Percentiles rank a stretch among this genome's conserved stretches.
These are phyloP conservation scores for Rhododendron henanense DNA, from an alignment of 148 eudicot genomes.

Conservation along the genomic window DNA sequence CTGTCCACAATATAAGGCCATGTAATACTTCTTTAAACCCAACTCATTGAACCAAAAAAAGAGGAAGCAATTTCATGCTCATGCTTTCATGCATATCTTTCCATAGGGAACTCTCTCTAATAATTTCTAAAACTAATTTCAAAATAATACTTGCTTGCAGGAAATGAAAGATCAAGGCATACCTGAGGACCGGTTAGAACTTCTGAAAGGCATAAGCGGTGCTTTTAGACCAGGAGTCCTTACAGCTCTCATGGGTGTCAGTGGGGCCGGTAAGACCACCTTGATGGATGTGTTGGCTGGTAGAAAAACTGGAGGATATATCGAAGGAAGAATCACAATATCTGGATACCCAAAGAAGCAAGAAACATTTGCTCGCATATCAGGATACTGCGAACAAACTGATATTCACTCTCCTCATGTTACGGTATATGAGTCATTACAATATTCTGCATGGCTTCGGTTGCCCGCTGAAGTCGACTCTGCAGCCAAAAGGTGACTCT, in stretches of 20 bases:
- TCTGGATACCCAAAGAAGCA: constrained; percentile 62
- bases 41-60: neutral
- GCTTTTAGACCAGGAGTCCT: constrained; percentile 62
- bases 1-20: too few relatives aligned
- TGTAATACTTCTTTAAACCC: neutral
- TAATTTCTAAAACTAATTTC: neutral
- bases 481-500: constrained; percentile 27
- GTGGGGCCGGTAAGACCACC: constrained; percentile 63
- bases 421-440: constrained; percentile 45
- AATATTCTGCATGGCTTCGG: constrained; percentile 55
- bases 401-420: constrained; percentile 62
- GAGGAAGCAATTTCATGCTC: neutral
- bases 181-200: constrained; percentile 31
- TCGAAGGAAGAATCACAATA: constrained; percentile 44
- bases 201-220: constrained; percentile 54
- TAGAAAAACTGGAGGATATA: constrained; percentile 56
- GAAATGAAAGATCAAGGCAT: constrained; percentile 47
- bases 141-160: constrained; percentile 12
- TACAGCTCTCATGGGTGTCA: constrained; percentile 64
- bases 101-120: neutral
- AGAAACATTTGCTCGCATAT: constrained; percentile 57
- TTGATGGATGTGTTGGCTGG: constrained; percentile 63
- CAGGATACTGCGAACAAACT: constrained; percentile 59
- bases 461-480: constrained; percentile 39
- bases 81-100: neutral